Base-by-base conservation (phyloP, 202 grass and related monocot genomes). In the Bolboschoenoplectus hybrid region DNA sequence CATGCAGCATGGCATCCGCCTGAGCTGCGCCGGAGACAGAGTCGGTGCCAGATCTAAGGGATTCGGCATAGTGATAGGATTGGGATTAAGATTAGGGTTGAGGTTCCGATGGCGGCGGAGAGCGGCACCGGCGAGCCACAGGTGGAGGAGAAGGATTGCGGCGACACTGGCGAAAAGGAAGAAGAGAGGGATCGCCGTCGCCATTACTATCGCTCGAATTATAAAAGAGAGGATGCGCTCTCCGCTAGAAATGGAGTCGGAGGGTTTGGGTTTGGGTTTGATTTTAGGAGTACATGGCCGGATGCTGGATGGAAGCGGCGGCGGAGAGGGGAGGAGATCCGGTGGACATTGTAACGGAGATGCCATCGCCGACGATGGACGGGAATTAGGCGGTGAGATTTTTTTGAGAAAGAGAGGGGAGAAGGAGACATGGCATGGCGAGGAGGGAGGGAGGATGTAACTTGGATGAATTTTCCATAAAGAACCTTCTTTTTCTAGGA, bases 61-160 rank as follows among this genome's bases (percentile, higher is more conserved):
- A 9, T 66, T 50, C 9, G 86, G 40, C 4, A 17, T 41, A 39
- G 32, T 36, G 44, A 26, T 38, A 26, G 44, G 58, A 67, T 77
- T 35, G 45, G 43, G 43, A 40, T 40, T 13, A 61, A 0, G 2
- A 19, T 45, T 5, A 8, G 51, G 17, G 20, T 20, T 53, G 5
- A 49, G 38, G 32, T n/a, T 51, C 5, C 38, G 71, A 67, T 84
- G 47, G 39, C 82, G 74, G 32, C 87, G 87, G 43, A 89, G 82
- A 72, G 87, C 83, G n/a, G 67, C 61, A 12, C 87, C 87, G 39
- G 82, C 82, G 51, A 89, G 16, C 81, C 74, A 82, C 32, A 89
- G 70, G 35, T 89, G 87, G 72, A 89, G 74, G 14, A 89, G 87
- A 2, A 89, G 74, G 14, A 89, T 13, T 41, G 87, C 87, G 38